phyloP scores from a whole-genome alignment of 164 flowering plant genomes.

The Vitis riparia region DNA sequence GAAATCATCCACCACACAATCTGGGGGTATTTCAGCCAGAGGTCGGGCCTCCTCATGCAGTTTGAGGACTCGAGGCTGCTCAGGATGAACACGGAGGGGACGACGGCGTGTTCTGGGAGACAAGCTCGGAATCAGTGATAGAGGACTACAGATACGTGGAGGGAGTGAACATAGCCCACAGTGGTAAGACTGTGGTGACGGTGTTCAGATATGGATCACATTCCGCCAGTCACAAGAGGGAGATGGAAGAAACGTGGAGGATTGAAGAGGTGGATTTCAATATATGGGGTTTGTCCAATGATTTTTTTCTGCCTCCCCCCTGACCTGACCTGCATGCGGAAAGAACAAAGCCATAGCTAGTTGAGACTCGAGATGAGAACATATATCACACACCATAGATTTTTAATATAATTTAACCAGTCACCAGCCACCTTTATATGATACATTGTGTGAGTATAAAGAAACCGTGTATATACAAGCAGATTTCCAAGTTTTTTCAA shows the following conservation, averaged over 20 bases:
- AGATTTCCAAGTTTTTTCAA: too few relatives aligned
- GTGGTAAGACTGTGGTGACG: constrained; percentile 52
- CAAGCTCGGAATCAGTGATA: constrained; percentile 66
- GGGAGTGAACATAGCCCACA: constrained; percentile 63
- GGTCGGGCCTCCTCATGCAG: constrained; percentile 68
- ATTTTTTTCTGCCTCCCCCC: constrained; percentile 54
- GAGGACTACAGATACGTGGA: constrained; percentile 64
- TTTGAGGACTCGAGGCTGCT: constrained; percentile 74
- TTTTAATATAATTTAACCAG: too few relatives aligned
- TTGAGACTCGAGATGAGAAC: too few relatives aligned
- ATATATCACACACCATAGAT: too few relatives aligned
- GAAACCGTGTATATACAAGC: too few relatives aligned
- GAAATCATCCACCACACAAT: constrained; percentile 58
- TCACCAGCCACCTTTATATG: too few relatives aligned
- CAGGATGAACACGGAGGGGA: constrained; percentile 29
- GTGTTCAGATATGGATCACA: constrained; percentile 66
- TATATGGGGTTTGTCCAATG: constrained; percentile 47
- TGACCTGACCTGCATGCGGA: constrained; percentile 14
- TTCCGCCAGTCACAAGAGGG: constrained; percentile 69
- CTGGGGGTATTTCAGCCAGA: constrained; percentile 70
- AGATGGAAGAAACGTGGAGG: constrained; percentile 62
- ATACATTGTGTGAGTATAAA: too few relatives aligned
- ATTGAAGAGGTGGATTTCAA: constrained; percentile 71
- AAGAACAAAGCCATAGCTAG: too few relatives aligned
- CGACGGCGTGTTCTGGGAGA: constrained; percentile 72